Percentiles rank a stretch among this genome's conserved stretches.
Evolutionary conservation across 2,329 filamentous ascomycete species (phyloP).

Genomic region (Microdochium bolleyi): DNA sequence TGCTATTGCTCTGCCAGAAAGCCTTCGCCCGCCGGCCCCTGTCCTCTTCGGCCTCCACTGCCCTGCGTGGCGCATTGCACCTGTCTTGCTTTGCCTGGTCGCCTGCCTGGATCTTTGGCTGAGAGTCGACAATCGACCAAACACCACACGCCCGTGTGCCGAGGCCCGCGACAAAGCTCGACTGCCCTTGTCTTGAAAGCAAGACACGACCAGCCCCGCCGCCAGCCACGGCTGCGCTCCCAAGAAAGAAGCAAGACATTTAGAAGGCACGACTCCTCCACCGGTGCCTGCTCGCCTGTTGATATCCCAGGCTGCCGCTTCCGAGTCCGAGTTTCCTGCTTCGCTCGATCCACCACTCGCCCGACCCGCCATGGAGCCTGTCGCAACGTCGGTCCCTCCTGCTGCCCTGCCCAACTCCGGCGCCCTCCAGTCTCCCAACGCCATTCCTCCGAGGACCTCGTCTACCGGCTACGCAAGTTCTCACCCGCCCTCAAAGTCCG

Average conservation of each 20-base stretch:
- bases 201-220: background rate
- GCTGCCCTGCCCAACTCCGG: constrained; percentile 14
- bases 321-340: background rate
- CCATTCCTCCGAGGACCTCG: constrained; percentile 67
- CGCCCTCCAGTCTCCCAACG: constrained; percentile 46
- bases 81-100: too few species aligned
- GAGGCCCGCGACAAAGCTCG: background rate
- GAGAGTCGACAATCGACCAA: too few species aligned
- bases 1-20: too few species aligned
- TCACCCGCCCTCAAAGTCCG: constrained; percentile 24
- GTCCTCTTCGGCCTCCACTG: too few species aligned
- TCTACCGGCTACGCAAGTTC: constrained; percentile 43
- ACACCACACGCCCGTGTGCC: too few species aligned
- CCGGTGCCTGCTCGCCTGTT: too few species aligned
- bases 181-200: background rate
- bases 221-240: background rate
- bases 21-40: too few species aligned
- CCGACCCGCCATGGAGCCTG: constrained; percentile 12
- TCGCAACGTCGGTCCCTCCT: constrained; percentile 10
- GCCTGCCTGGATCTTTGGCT: too few species aligned
- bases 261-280: too few species aligned
- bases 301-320: background rate
- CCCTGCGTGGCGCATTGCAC: too few species aligned
- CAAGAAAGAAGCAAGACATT: too few species aligned
- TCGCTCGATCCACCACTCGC: constrained; percentile 2